Percentiles rank a stretch among this genome's conserved stretches.
Evolutionary conservation across 495 filamentous ascomycete genomes (phyloP).

Genomic region (Tuber indicum): DNA sequence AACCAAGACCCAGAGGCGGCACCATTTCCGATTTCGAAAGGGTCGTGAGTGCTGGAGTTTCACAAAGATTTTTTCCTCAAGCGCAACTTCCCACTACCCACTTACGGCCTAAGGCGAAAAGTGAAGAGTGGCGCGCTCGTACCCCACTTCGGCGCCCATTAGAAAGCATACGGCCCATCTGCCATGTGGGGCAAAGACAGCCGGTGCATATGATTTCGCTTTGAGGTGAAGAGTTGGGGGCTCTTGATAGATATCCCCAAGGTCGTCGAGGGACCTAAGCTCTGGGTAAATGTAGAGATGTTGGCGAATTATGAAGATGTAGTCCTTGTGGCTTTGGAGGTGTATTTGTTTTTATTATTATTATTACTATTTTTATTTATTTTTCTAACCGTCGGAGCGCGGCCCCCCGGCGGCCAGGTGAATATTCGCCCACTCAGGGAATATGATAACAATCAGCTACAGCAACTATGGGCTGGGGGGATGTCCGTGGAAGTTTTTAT

Average conservation of each 20-base stretch:
- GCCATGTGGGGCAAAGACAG: neutral
- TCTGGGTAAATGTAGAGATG: neutral
- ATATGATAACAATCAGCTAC: neutral
- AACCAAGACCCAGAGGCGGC: no score
- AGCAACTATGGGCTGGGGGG: neutral
- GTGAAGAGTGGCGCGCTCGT: neutral
- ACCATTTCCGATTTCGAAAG: no score
- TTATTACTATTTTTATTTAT: neutral
- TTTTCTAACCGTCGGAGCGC: neutral
- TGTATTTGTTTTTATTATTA: neutral
- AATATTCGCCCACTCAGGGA: neutral
- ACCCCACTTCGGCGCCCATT: neutral
- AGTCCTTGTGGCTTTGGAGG: neutral
- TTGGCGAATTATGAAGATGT: neutral
- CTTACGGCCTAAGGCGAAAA: neutral
- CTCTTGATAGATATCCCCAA: neutral
- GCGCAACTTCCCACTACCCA: no score
- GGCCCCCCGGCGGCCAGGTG: no score
- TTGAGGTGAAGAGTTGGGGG: neutral
- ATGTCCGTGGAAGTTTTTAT: neutral
- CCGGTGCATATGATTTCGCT: neutral
- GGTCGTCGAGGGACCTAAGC: neutral
- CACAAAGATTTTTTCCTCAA: no score
- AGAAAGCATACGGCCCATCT: neutral
- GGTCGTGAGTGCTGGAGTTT: no score